phyloP scores from a whole-genome alignment of 768 basidiomycete species.

The Amanita subjunquillea region DNA sequence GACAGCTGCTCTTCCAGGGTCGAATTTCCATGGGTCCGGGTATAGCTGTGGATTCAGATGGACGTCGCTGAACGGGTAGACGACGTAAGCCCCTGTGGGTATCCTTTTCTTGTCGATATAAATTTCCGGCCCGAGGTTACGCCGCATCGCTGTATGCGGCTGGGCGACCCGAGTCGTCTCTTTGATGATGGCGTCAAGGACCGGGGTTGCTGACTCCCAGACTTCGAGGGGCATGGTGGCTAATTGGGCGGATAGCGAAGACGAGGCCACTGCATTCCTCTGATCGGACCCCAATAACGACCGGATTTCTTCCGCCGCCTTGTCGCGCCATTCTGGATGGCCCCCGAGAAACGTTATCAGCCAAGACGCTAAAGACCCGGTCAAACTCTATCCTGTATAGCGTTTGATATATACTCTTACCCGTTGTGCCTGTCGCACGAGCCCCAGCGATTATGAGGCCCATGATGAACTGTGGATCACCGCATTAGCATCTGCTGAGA shows the following conservation, averaged over 20 bases:
- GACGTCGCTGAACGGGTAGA: conserved; percentile 74
- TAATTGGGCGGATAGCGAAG: conserved; percentile 34
- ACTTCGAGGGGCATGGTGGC: conserved; percentile 52
- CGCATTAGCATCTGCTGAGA: conserved; percentile 11
- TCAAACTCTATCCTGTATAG: conserved; percentile 7
- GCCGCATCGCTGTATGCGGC: conserved; percentile 74
- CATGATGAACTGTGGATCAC: conserved; percentile 59
- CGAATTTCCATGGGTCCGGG: conserved; percentile 69
- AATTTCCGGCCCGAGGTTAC: conserved; percentile 64
- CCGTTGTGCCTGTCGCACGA: conserved; percentile 68
- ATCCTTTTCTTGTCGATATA: conserved; percentile 61
- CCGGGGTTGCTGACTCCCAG: conserved; percentile 63
- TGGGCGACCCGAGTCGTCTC: conserved; percentile 74
- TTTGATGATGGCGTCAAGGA: conserved; percentile 62
- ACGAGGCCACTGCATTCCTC: neutral
- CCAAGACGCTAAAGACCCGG: conserved; percentile 47
- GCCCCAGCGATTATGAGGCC: conserved; percentile 75
- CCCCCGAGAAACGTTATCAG: conserved; percentile 62
- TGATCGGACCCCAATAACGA: conserved; percentile 27
- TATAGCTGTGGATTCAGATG: conserved; percentile 67
- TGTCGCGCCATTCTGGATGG: conserved; percentile 53
- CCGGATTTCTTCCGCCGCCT: conserved; percentile 52
- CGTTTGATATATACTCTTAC: conserved; percentile 19
- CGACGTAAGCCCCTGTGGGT: conserved; percentile 64
- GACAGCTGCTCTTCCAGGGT: conserved; percentile 45